Conservation (phyloP, 805 yeast genomes). For the Cephaloascus fragrans region DNA sequence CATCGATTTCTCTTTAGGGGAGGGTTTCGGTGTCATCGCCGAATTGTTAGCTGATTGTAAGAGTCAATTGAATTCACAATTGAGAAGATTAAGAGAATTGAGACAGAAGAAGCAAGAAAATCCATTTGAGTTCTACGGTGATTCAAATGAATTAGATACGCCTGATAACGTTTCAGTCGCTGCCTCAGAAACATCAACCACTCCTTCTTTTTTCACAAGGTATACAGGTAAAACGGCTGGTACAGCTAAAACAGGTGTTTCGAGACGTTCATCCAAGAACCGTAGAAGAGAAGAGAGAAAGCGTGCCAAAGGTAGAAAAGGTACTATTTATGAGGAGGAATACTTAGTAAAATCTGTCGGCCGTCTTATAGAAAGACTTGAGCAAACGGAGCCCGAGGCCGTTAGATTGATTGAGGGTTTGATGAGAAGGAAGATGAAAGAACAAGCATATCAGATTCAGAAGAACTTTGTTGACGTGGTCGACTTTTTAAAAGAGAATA, state of each 20-base stretch:
- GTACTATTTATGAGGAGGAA: slow-evolving; percentile 95
- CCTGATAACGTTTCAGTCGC: slow-evolving; percentile 95
- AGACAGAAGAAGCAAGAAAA: slow-evolving; percentile 76
- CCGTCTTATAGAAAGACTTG: slow-evolving; percentile 74
- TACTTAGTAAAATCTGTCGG: slow-evolving; percentile 83
- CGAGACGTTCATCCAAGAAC: slow-evolving; percentile 87
- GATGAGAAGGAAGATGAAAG: slow-evolving; percentile 58
- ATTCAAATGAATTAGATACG: slow-evolving; percentile 49
- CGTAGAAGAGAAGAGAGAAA: slow-evolving; percentile 92
- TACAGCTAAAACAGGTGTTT: slow-evolving; percentile 94
- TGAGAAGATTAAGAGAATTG: slow-evolving; percentile 73
- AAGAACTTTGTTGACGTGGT: slow-evolving; percentile 51
- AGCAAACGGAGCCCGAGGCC: slow-evolving; percentile 69
- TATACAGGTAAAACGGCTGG: slow-evolving; percentile 95
- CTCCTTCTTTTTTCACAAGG: slow-evolving; percentile 87
- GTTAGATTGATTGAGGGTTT: slow-evolving; percentile 64
- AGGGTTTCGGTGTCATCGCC: slow-evolving; percentile 80
- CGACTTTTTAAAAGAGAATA: slow-evolving; percentile 44
- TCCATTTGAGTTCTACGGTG: slow-evolving; percentile 80
- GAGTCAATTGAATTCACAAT: slow-evolving; percentile 75
- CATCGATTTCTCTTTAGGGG: slow-evolving; percentile 69
- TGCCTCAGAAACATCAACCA: slow-evolving; percentile 86
- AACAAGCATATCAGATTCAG: slow-evolving; percentile 79
- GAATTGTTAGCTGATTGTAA: slow-evolving; percentile 92
- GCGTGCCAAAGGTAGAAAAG: slow-evolving; percentile 94